These are phyloP conservation scores for Oryza officinalis DNA, from an alignment of 176 grass and related monocot genomes.

Conservation along the genomic window DNA sequence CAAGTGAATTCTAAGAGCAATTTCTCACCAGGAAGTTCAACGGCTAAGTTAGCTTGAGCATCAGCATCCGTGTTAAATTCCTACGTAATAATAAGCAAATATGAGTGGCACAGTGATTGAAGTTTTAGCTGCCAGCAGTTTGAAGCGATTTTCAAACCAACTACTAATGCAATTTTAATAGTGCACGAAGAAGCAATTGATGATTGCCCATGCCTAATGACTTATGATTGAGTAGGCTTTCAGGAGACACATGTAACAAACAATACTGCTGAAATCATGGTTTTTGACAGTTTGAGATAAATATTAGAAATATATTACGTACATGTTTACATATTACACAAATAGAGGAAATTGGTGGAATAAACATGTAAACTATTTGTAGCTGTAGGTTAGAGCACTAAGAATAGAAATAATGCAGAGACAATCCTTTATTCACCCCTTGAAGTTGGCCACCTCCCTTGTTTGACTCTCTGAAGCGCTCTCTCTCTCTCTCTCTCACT, in stretches of 20 bases:
- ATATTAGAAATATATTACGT: slow-evolving; percentile 13
- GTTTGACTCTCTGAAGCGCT: too few relatives aligned
- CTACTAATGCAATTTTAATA: not conserved
- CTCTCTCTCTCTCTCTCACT: too few relatives aligned
- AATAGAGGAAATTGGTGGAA: not conserved
- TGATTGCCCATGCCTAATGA: not conserved
- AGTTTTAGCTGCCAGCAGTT: not conserved
- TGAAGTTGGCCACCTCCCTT: too few relatives aligned
- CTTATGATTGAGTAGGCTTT: not conserved
- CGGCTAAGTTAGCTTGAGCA: slow-evolving; percentile 47
- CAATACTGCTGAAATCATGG: not conserved
- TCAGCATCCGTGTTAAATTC: slow-evolving; percentile 44
- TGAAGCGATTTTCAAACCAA: not conserved
- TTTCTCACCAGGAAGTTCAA: slow-evolving; percentile 44
- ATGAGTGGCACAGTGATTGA: not conserved
- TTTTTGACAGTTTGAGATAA: not conserved
- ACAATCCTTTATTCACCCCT: not conserved
- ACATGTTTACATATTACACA: not conserved
- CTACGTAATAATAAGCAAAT: not conserved
- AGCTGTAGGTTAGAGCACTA: not conserved
- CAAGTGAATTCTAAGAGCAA: not conserved
- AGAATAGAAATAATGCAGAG: not conserved
- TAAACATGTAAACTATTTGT: not conserved
- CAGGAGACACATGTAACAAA: not conserved
- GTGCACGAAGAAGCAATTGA: not conserved